Conservation (phyloP, 192 early-diverging fungal genomes). For the Gaertneriomyces semiglobifer region DNA sequence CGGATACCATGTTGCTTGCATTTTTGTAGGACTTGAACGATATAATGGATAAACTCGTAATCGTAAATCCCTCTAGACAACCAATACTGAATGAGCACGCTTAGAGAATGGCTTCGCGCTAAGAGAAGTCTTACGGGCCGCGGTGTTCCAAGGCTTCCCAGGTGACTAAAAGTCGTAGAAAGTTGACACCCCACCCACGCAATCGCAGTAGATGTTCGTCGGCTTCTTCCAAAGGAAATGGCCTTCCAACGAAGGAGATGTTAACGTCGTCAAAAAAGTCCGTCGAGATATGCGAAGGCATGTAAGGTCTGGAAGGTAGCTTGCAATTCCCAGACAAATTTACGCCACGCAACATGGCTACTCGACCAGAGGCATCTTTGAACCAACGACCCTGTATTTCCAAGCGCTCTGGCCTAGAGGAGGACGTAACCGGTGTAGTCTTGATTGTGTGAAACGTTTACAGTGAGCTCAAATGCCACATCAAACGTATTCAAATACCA, state of each 20-base stretch:
- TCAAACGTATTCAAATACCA: no score
- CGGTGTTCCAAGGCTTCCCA: slow-evolving; percentile 68
- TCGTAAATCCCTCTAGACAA: slow-evolving; percentile 58
- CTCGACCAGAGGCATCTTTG: slow-evolving; percentile 44
- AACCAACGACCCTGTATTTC: background rate
- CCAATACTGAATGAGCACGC: background rate
- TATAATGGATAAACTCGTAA: slow-evolving; percentile 69
- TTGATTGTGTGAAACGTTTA: no score
- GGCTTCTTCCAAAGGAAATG: slow-evolving; percentile 72
- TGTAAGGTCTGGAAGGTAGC: slow-evolving; percentile 45
- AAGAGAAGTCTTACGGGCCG: slow-evolving; percentile 31
- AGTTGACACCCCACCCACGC: slow-evolving; percentile 70
- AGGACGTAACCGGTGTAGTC: no score
- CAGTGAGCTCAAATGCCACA: no score
- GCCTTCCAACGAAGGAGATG: slow-evolving; percentile 70
- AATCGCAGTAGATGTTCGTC: slow-evolving; percentile 70
- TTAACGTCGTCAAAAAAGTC: slow-evolving; percentile 69
- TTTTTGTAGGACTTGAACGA: slow-evolving; percentile 60
- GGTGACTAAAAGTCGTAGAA: slow-evolving; percentile 69
- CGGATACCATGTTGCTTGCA: slow-evolving; percentile 71
- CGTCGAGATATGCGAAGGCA: slow-evolving; percentile 39
- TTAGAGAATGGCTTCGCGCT: background rate
- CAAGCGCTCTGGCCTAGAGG: background rate
- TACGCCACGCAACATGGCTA: slow-evolving; percentile 66
- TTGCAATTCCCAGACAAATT: slow-evolving; percentile 72